Conservation (phyloP, 2,329 filamentous ascomycete species). For the Talaromyces sp. region DNA sequence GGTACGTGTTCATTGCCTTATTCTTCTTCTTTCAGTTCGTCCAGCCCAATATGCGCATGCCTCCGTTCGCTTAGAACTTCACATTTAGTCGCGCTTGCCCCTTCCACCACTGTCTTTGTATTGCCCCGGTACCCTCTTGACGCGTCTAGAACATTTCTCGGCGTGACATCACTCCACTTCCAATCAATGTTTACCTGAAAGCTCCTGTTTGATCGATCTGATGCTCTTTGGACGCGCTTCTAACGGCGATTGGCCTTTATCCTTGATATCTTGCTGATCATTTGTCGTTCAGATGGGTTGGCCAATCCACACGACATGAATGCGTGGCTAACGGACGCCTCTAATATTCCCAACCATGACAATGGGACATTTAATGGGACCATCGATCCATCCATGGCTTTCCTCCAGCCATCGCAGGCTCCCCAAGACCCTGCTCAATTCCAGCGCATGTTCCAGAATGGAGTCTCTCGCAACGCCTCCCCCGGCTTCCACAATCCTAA, state of each 20-base stretch:
- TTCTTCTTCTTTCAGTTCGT: constrained; percentile 11
- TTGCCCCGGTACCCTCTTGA: constrained; percentile 20
- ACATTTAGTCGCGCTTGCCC: constrained; percentile 18
- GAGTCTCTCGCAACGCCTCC: constrained; percentile 77
- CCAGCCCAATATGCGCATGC: background rate
- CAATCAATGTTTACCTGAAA: background rate
- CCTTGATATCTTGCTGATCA: constrained; percentile 26
- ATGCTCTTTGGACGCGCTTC: background rate
- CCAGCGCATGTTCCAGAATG: constrained; percentile 76
- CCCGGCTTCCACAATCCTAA: constrained; percentile 76
- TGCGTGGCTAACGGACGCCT: constrained; percentile 50
- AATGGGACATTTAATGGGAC: constrained; percentile 49
- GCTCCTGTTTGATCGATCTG: background rate
- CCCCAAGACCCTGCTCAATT: constrained; percentile 53
- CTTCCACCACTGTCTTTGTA: constrained; percentile 5
- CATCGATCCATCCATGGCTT: constrained; percentile 48
- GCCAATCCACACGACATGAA: constrained; percentile 49
- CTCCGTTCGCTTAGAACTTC: background rate
- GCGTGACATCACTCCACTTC: constrained; percentile 16
- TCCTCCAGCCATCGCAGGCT: constrained; percentile 45
- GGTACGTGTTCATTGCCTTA: constrained; percentile 32
- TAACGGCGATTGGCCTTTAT: constrained; percentile 13
- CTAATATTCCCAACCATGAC: constrained; percentile 47
- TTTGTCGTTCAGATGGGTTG: constrained; percentile 44
- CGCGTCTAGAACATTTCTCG: constrained; percentile 26